Base-by-base conservation (phyloP, 768 basidiomycete species). In the Hemileccinum rubropunctum region DNA sequence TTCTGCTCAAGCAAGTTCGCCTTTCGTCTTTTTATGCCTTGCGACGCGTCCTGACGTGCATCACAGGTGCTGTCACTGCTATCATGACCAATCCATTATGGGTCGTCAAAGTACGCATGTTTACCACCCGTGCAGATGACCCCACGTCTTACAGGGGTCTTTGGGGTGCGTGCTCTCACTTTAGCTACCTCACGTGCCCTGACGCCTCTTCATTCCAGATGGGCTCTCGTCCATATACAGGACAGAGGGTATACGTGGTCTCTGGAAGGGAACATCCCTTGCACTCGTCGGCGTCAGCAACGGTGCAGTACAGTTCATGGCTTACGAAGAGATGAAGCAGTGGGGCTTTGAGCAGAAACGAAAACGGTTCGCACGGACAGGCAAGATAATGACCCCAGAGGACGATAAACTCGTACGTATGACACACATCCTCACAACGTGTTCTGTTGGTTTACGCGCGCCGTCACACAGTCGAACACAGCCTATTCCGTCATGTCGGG, bases 41-140 rank as follows among this genome's bases (percentile, higher is more conserved):
- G 42, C 39, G 28, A 21, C 46, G 30, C 51, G 40, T 52, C 48
- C 47, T 67, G 46, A 56, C 49, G 34, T 36, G 45, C 33, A 27
- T 48, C 15, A 49, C 34, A 98, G 95, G 95, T 73, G 90, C 95
- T 12, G 84, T 83, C 15, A 97, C 95, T 4, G 94, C 97, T 1
- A 73, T 98, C 61, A 78, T 97, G 64, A 99, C 95, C 7, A 98
- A 99, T 68, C 97, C 95, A 0, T 83, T 98, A 58, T 98, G 95
- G 95, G 88, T 98, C 13, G 88, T 98, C 48, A 90, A 95, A 73
- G 95, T 97, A 9, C 83, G 97, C 52, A 94, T 98, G 84, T 99
- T 97, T 64, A 92, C 94, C 1, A 87, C 93, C 1, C 73, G 72
- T 10, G 67, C 79, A 26, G 76, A 80, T 48, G 81, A 85, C 36